These are phyloP conservation scores for Adansonia grandidieri DNA, from an alignment of 441 rosid species.

Conservation along the genomic window DNA sequence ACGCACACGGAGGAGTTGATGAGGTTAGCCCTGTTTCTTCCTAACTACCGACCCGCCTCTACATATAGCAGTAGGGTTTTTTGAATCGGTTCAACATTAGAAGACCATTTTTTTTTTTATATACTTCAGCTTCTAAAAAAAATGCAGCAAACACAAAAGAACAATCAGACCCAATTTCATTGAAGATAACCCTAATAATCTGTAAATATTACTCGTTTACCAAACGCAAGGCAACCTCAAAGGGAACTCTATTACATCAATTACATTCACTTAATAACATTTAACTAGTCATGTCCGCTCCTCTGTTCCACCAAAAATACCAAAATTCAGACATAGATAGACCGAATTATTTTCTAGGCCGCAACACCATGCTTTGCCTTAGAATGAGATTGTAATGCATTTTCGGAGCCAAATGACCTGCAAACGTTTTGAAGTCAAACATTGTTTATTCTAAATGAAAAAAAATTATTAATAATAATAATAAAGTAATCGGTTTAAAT, in stretches of 20 bases:
- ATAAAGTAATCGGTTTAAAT: background rate
- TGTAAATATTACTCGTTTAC: background rate
- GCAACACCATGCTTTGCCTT: conserved; percentile 72
- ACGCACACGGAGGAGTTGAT: too few relatives aligned
- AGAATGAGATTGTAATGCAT: conserved; percentile 67
- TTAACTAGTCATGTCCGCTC: background rate
- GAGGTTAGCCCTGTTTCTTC: too few relatives aligned
- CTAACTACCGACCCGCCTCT: too few relatives aligned
- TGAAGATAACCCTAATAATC: background rate
- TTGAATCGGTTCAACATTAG: too few relatives aligned
- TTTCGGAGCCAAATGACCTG: conserved; percentile 68
- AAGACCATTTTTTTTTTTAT: too few relatives aligned
- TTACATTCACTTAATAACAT: background rate
- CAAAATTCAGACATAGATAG: background rate
- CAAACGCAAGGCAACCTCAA: background rate
- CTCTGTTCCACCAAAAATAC: background rate
- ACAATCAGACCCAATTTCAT: background rate
- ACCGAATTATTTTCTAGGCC: conserved; percentile 23
- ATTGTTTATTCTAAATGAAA: background rate
- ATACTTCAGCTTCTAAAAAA: too few relatives aligned
- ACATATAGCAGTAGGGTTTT: too few relatives aligned
- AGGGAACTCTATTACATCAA: background rate
- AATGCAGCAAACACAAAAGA: too few relatives aligned
- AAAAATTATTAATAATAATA: background rate
- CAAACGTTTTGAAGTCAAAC: background rate